Evolutionary conservation across 2,329 filamentous ascomycete genomes (phyloP), one percentile per base, ranked within the genome.

Genomic region (Xylariaceae sp.): DNA sequence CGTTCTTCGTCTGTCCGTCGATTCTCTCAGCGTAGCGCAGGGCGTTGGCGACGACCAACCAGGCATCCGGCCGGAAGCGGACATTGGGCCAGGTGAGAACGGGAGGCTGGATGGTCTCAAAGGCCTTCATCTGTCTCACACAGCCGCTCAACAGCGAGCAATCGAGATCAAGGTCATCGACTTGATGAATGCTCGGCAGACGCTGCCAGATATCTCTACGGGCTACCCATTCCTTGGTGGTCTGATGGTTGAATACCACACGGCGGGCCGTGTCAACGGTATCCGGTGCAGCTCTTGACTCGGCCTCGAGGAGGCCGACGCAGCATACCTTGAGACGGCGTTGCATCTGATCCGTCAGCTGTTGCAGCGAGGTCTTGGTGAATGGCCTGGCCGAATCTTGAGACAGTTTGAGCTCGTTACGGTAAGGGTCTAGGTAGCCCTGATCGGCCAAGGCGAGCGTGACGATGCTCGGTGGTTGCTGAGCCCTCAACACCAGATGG

Each of bases 161-260:
- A 47, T 68, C 66, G 1, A 68, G 57, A 44, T 68, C 65, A 3
- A 64, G 47, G 26, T 59, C 52, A 26, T 62, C 52, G 3, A 62
- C 39, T 6, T 56, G 62, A 3, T 52, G 55, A 11, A 61, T 58
- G 19, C 62, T 62, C 0, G 63, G 61, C 3, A 70, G 53, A 6
- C 58, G 58, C 6, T 62, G 46, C 68, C 68, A 70, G 39, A 69
- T 62, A 49, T 70, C 67, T 31, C 57, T 60, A 32, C 67, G 63
- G 1, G 58, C 63, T 11, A 65, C 65, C 62, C 64, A 69, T 55
- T 70, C 68, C 47, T 70, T 70, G 2, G 65, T 64, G 4, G 68
- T 70, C 47, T 68, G 66, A 46, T 69, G 65, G 9, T 64, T 64
- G 54, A 70, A 70, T 31, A 68, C 63, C 5, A 70, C 65, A 12